Conservation (phyloP, 192 early-diverging fungal species). For the Glomus cerebriforme region DNA sequence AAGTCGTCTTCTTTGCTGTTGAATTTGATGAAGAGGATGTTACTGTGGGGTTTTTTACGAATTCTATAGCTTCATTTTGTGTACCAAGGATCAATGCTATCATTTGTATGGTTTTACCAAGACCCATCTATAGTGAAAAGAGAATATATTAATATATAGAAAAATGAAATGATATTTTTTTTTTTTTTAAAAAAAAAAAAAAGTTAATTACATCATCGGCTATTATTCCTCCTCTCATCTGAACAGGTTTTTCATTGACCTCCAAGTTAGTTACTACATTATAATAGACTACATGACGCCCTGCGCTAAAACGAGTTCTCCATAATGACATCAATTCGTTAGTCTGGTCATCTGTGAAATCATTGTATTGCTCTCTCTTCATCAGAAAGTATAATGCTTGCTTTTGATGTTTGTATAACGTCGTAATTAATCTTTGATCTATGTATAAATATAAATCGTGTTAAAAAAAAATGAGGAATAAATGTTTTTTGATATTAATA, state of each 20-base stretch:
- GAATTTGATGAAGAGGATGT: neutral
- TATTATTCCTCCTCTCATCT: conserved; percentile 62
- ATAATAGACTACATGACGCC: conserved; percentile 42
- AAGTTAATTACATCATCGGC: conserved; percentile 47
- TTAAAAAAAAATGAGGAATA: neutral
- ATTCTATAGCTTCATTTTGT: conserved; percentile 36
- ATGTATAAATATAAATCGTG: neutral
- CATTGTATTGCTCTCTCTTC: conserved; percentile 69
- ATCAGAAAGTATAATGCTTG: conserved; percentile 83
- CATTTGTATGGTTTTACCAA: conserved; percentile 63
- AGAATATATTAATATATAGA: neutral
- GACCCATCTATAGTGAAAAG: conserved; percentile 47
- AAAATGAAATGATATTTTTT: neutral
- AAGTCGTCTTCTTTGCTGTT: conserved; percentile 27
- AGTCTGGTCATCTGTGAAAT: conserved; percentile 53
- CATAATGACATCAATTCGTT: conserved; percentile 46
- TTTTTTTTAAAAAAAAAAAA: neutral
- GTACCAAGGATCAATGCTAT: conserved; percentile 56
- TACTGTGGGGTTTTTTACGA: neutral
- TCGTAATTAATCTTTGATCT: conserved; percentile 40
- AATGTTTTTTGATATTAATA: neutral
- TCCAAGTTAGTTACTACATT: conserved; percentile 57
- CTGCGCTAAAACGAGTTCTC: conserved; percentile 40
- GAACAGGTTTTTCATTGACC: conserved; percentile 43
- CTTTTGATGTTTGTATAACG: conserved; percentile 78